Conservation (phyloP, 1,284 basidiomycete genomes). For the Microbotryum violaceum region DNA sequence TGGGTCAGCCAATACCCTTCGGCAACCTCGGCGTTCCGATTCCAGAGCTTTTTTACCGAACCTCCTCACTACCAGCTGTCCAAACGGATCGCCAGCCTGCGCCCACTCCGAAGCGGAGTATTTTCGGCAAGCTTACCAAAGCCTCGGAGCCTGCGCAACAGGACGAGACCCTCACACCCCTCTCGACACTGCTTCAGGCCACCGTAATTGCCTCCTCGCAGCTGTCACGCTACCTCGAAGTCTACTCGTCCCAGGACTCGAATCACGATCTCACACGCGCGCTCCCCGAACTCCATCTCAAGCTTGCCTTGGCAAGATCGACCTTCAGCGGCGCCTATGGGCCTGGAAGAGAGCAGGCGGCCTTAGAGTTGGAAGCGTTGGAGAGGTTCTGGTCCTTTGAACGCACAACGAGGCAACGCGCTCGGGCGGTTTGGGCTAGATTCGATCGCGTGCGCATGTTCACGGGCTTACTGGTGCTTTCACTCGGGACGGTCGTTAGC, state of each 20-base stretch:
- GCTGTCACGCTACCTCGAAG: slow-evolving; percentile 65
- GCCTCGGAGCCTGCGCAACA: slow-evolving; percentile 2
- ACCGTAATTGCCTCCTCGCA: slow-evolving; percentile 68
- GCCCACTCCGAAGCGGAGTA: not conserved
- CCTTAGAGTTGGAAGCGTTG: slow-evolving; percentile 22
- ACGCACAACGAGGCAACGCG: slow-evolving; percentile 18
- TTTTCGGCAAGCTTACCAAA: not conserved
- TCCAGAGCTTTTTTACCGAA: slow-evolving; percentile 67
- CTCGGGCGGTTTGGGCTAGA: slow-evolving; percentile 81
- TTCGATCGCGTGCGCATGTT: slow-evolving; percentile 75
- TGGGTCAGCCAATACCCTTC: slow-evolving; percentile 89
- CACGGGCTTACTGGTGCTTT: slow-evolving; percentile 48
- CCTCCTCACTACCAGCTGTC: slow-evolving; percentile 15
- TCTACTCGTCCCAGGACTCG: slow-evolving; percentile 58
- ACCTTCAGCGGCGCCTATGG: slow-evolving; percentile 27
- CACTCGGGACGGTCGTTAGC: slow-evolving; percentile 30
- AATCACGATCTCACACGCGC: slow-evolving; percentile 56
- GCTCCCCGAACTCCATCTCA: slow-evolving; percentile 35
- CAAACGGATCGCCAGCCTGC: slow-evolving; percentile 14
- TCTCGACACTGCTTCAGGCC: slow-evolving; percentile 51
- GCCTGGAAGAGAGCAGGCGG: slow-evolving; percentile 13
- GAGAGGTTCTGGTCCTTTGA: slow-evolving; percentile 27
- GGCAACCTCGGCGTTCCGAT: slow-evolving; percentile 88
- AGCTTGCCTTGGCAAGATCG: slow-evolving; percentile 24
- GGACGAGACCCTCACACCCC: slow-evolving; percentile 17